Evolutionary conservation across 176 grass and related monocot genomes (phyloP).

Genomic region (Ensete glaucum): DNA sequence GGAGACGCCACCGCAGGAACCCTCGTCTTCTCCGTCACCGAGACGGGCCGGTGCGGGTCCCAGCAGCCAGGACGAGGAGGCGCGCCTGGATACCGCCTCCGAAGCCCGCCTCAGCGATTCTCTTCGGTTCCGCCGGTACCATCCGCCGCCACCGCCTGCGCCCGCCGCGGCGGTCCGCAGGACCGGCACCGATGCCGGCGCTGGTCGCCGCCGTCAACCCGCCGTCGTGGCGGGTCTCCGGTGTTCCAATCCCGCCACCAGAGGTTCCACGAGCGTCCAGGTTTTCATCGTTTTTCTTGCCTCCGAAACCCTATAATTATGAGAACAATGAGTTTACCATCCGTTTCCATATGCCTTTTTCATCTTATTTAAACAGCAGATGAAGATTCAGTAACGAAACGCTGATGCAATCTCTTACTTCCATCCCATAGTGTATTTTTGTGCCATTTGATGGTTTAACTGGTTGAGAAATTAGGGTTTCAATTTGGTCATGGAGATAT

Average conservation of each 20-base stretch:
- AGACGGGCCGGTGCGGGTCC: background rate
- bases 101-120: conserved; percentile 24
- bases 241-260: conserved; percentile 36
- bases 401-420: too few relatives aligned
- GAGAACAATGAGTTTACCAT: too few relatives aligned
- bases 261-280: conserved; percentile 39
- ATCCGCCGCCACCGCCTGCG: background rate
- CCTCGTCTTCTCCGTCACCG: background rate
- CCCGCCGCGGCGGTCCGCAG: conserved; percentile 12
- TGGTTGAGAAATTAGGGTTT: background rate
- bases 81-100: background rate
- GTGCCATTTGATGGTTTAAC: conserved; percentile 9
- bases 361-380: too few relatives aligned
- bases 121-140: conserved; percentile 1
- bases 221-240: conserved; percentile 34
- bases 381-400: too few relatives aligned
- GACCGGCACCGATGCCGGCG: conserved; percentile 21
- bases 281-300: conserved; percentile 22
- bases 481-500: background rate
- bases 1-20: background rate
- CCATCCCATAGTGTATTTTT: too few relatives aligned
- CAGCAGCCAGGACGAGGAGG: conserved; percentile 1
- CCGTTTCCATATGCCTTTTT: too few relatives aligned
- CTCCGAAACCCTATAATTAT: conserved; percentile 14
- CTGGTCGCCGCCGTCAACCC: conserved; percentile 22